These are phyloP conservation scores for Testicularia cyperi DNA, from an alignment of 1,284 basidiomycete species.

Conservation along the genomic window DNA sequence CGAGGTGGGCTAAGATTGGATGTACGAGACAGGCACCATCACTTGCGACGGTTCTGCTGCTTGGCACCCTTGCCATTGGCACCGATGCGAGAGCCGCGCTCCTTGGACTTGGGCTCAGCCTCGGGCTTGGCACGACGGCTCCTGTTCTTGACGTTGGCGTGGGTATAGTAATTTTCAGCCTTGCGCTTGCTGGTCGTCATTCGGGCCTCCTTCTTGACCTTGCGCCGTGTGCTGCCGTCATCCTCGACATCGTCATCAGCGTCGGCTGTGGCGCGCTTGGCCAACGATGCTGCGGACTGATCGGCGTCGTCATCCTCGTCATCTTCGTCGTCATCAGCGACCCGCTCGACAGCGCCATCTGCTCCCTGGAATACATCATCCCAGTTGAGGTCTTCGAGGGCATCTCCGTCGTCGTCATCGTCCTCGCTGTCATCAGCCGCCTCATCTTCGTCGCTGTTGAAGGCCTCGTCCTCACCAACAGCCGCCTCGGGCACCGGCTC, in stretches of 20 bases:
- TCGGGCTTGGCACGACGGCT: constrained; percentile 61
- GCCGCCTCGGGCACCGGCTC: constrained; percentile 38
- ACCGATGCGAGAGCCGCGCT: constrained; percentile 47
- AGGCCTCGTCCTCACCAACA: constrained; percentile 39
- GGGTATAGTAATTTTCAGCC: constrained; percentile 81
- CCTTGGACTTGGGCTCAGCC: constrained; percentile 34
- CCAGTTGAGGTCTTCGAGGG: constrained; percentile 73
- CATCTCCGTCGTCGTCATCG: constrained; percentile 48
- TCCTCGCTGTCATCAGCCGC: constrained; percentile 49
- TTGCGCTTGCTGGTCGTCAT: constrained; percentile 67
- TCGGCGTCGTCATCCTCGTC: constrained; percentile 54
- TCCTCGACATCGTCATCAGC: constrained; percentile 52
- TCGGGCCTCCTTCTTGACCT: constrained; percentile 46
- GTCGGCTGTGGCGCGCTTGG: constrained; percentile 39
- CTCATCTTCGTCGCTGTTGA: constrained; percentile 37
- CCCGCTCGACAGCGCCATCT: constrained; percentile 46
- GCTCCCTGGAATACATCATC: constrained; percentile 70
- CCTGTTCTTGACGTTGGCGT: constrained; percentile 61
- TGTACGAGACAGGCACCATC: no score
- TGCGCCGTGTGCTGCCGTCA: constrained; percentile 17
- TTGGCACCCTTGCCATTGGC: constrained; percentile 47
- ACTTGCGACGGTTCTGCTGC: constrained; percentile 30
- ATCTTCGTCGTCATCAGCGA: constrained; percentile 12
- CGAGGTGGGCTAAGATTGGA: no score
- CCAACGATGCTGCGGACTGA: constrained; percentile 19